Conservation (phyloP, 768 basidiomycete species). For the Termitomyces sp. region DNA sequence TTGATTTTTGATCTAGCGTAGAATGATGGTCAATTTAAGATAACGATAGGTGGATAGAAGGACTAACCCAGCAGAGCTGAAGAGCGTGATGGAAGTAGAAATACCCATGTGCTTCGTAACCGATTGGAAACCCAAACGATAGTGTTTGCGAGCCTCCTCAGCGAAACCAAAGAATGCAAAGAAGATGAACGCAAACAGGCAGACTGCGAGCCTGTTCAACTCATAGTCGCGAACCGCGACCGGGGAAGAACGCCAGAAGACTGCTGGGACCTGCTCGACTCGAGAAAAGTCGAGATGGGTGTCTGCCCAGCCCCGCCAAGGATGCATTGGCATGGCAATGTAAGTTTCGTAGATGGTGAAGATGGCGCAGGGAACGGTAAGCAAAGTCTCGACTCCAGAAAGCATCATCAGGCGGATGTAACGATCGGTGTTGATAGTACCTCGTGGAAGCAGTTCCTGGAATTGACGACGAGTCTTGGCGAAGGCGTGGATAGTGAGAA, state of each 20-base stretch:
- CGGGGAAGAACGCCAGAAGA: constrained; percentile 29
- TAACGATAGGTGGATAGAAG: neutral
- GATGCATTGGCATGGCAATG: constrained; percentile 14
- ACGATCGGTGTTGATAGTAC: constrained; percentile 32
- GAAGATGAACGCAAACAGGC: constrained; percentile 38
- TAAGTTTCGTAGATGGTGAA: constrained; percentile 24
- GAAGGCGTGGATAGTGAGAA: constrained; percentile 30
- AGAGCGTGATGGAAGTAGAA: constrained; percentile 13
- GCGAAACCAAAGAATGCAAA: constrained; percentile 54
- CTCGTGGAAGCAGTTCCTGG: constrained; percentile 26
- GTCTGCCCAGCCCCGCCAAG: constrained; percentile 45
- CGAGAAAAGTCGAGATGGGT: constrained; percentile 46
- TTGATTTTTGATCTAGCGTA: constrained; percentile 19
- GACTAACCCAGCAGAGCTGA: constrained; percentile 21
- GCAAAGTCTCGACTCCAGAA: constrained; percentile 30
- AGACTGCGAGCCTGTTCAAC: constrained; percentile 31
- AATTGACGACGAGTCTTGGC: constrained; percentile 31
- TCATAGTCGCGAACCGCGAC: constrained; percentile 17
- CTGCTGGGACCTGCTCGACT: constrained; percentile 28
- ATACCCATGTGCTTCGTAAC: constrained; percentile 26
- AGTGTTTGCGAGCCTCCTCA: constrained; percentile 42
- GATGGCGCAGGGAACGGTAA: constrained; percentile 31
- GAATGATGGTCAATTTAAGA: neutral
- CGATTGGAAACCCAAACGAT: constrained; percentile 24
- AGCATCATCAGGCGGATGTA: constrained; percentile 50